Conservation (phyloP, 257 asterid species). For the Solanum piurae region DNA sequence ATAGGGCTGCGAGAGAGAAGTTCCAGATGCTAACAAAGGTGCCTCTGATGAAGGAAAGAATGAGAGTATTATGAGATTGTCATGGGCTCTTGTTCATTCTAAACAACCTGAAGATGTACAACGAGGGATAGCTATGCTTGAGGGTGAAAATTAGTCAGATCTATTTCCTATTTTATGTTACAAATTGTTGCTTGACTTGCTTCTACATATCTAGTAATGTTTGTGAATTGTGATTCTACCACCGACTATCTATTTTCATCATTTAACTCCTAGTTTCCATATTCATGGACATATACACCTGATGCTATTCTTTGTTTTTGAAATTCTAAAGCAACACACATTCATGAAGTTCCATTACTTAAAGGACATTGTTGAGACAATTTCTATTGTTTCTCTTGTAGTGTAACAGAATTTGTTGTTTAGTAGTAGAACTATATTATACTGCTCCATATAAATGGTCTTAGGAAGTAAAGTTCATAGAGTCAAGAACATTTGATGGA, state of each 20-base stretch:
- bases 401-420: background rate
- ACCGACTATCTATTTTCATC: background rate
- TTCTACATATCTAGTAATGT: background rate
- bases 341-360: background rate
- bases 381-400: background rate
- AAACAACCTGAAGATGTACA: constrained; percentile 51
- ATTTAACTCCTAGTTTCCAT: background rate
- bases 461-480: background rate
- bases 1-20: constrained; percentile 66
- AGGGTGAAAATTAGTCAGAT: constrained; percentile 27
- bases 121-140: constrained; percentile 75
- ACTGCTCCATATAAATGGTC: background rate
- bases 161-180: background rate
- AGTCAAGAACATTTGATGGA: background rate
- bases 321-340: background rate
- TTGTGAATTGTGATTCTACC: background rate
- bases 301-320: background rate
- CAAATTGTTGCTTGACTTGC: background rate
- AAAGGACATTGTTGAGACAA: background rate
- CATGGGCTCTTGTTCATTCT: constrained; percentile 86
- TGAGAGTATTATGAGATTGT: constrained; percentile 63
- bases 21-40: constrained; percentile 41
- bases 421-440: background rate
- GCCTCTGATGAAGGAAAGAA: constrained; percentile 29
- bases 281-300: background rate